Conservation (phyloP, 352 stramenopile genomes). For the Achlya hypogyna region DNA sequence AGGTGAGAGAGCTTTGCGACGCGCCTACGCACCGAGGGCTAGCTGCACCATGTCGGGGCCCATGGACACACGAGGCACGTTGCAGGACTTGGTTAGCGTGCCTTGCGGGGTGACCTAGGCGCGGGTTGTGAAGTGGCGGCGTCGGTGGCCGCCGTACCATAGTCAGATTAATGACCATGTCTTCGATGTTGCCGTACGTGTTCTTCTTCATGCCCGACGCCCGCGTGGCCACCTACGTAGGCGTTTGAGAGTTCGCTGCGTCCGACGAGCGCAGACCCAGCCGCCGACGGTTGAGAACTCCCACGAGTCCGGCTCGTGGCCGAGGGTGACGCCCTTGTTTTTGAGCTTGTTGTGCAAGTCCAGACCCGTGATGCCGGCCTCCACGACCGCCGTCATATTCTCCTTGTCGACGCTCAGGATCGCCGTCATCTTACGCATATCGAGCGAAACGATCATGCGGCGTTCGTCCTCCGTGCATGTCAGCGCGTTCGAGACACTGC, state of each 20-base stretch:
- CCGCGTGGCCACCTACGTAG: slow-evolving; percentile 60
- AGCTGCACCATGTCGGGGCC: slow-evolving; percentile 85
- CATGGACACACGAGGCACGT: slow-evolving; percentile 72
- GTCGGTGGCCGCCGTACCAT: slow-evolving; percentile 25
- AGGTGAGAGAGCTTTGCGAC: not conserved
- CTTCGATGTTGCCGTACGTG: slow-evolving; percentile 92
- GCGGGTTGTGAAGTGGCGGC: not conserved
- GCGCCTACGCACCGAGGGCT: slow-evolving; percentile 26
- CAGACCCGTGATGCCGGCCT: slow-evolving; percentile 87
- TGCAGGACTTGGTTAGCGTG: slow-evolving; percentile 41
- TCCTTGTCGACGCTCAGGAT: slow-evolving; percentile 62
- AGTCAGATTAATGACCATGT: slow-evolving; percentile 82
- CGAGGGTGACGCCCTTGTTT: slow-evolving; percentile 80
- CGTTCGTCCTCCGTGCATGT: slow-evolving; percentile 51
- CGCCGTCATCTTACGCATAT: slow-evolving; percentile 86
- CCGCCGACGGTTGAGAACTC: slow-evolving; percentile 91
- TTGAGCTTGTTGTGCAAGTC: slow-evolving; percentile 83
- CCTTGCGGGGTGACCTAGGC: slow-evolving; percentile 38
- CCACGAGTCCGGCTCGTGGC: slow-evolving; percentile 89
- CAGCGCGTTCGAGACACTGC: slow-evolving; percentile 51
- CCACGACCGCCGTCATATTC: slow-evolving; percentile 80
- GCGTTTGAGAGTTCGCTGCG: not conserved
- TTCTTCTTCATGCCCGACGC: slow-evolving; percentile 94
- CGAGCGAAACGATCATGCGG: slow-evolving; percentile 88
- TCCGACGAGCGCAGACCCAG: slow-evolving; percentile 38